Conservation (phyloP, 176 grass and related monocot species). For the Oryza brachyantha region DNA sequence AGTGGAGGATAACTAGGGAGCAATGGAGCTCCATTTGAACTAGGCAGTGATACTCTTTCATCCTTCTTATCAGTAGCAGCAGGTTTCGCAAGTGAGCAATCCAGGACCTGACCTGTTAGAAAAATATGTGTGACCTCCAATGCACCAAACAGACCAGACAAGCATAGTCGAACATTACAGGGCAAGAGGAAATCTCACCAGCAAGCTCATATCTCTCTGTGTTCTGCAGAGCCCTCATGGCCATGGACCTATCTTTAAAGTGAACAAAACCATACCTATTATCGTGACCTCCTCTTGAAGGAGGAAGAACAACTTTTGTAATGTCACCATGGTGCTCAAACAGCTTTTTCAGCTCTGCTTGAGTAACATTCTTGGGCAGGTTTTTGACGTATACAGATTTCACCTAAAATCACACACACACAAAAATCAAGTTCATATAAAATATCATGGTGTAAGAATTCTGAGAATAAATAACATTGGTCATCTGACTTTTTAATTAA, state of each 20-base stretch:
- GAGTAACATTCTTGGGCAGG: slow-evolving; percentile 77
- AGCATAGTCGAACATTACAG: not conserved
- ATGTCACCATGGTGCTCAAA: slow-evolving; percentile 87
- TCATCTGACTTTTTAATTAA: slow-evolving; percentile 36
- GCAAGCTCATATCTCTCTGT: slow-evolving; percentile 78
- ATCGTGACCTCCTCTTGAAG: slow-evolving; percentile 76
- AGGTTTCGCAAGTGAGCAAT: slow-evolving; percentile 91
- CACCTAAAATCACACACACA: slow-evolving; percentile 36
- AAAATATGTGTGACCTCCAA: not conserved
- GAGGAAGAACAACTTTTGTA: slow-evolving; percentile 76
- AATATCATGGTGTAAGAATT: slow-evolving; percentile 11
- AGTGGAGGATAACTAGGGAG: slow-evolving; percentile 50
- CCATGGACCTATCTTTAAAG: slow-evolving; percentile 70
- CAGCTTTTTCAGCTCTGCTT: slow-evolving; percentile 58
- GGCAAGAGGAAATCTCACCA: slow-evolving; percentile 44
- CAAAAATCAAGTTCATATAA: slow-evolving; percentile 18
- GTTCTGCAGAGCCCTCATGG: slow-evolving; percentile 76
- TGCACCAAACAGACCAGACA: slow-evolving; percentile 7
- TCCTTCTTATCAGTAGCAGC: slow-evolving; percentile 69
- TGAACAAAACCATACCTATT: slow-evolving; percentile 95
- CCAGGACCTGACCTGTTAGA: slow-evolving; percentile 70
- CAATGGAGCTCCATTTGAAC: slow-evolving; percentile 49
- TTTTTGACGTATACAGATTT: slow-evolving; percentile 96
- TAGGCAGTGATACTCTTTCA: slow-evolving; percentile 31
- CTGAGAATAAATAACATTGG: not conserved